Conservation (phyloP, 352 stramenopile species). For the Thalassiosira delicatula region DNA sequence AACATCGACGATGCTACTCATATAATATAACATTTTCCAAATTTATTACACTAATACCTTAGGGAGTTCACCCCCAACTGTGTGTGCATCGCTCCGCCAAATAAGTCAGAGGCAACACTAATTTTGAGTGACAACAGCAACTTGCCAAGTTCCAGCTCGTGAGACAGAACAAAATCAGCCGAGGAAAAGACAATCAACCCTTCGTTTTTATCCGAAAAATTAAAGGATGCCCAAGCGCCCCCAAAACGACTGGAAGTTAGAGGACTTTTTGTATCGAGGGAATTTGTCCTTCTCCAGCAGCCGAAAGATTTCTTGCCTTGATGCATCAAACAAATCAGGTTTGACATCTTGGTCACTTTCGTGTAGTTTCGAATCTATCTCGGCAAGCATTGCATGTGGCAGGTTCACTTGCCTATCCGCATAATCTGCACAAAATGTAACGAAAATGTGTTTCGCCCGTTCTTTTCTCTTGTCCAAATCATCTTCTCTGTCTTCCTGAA, state of each 20-base stretch:
- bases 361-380: slow-evolving; percentile 40
- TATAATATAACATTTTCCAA: no score
- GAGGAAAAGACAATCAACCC: no score
- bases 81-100: no score
- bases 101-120: no score
- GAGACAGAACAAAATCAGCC: no score
- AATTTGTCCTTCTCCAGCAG: slow-evolving; percentile 69
- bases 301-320: slow-evolving; percentile 53
- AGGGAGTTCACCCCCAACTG: no score
- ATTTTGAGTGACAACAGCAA: no score
- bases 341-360: slow-evolving; percentile 15
- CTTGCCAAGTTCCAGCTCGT: no score
- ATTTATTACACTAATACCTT: no score
- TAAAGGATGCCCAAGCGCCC: slow-evolving; percentile 8
- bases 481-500: slow-evolving; percentile 2
- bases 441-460: slow-evolving; percentile 46
- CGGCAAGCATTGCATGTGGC: slow-evolving; percentile 39
- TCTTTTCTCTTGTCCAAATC: slow-evolving; percentile 21
- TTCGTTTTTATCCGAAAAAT: no score
- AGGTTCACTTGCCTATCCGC: slow-evolving; percentile 60
- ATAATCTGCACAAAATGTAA: slow-evolving; percentile 47
- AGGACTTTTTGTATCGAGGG: slow-evolving; percentile 55
- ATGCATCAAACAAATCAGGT: slow-evolving; percentile 51
- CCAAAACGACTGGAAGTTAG: slow-evolving; percentile 45
- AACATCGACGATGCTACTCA: no score